Conservation (phyloP, 2,329 filamentous ascomycete species). For the Aureobasidium leucospermi region DNA sequence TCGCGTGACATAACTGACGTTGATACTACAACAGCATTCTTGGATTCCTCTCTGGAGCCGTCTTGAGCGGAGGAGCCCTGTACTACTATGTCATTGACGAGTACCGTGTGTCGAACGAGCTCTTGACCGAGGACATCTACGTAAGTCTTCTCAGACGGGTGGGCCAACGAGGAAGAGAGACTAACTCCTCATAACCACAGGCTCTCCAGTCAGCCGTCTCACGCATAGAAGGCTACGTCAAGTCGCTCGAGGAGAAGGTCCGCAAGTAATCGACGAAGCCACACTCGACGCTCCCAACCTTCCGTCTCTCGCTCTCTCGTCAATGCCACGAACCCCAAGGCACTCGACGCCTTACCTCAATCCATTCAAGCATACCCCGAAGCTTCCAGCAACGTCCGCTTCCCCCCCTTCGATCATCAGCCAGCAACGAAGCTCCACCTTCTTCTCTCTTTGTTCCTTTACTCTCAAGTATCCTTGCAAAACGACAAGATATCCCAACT, state of each 20-base stretch:
- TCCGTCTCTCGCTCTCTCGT: background rate
- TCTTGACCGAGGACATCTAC: constrained; percentile 92
- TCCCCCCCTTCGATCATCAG: background rate
- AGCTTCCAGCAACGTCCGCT: background rate
- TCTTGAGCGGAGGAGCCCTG: constrained; percentile 68
- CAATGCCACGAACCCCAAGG: background rate
- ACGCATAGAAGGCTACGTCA: constrained; percentile 76
- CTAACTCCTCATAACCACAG: constrained; percentile 39
- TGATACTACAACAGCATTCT: constrained; percentile 56
- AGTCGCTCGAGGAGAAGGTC: constrained; percentile 72
- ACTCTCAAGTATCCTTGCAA: background rate
- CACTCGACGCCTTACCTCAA: background rate
- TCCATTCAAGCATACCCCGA: background rate
- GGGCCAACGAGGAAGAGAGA: background rate
- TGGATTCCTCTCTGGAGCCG: constrained; percentile 82
- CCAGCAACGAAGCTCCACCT: background rate
- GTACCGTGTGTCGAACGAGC: constrained; percentile 87
- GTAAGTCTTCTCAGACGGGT: constrained; percentile 41
- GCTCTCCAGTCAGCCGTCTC: constrained; percentile 82
- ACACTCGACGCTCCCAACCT: background rate
- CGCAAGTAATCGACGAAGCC: background rate
- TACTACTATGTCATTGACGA: constrained; percentile 93
- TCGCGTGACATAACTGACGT: constrained; percentile 8
- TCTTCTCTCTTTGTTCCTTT: background rate
- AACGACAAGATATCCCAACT: background rate